These are phyloP conservation scores for Amylocarpus encephaloides DNA, from an alignment of 2,329 filamentous ascomycete genomes.

Conservation along the genomic window DNA sequence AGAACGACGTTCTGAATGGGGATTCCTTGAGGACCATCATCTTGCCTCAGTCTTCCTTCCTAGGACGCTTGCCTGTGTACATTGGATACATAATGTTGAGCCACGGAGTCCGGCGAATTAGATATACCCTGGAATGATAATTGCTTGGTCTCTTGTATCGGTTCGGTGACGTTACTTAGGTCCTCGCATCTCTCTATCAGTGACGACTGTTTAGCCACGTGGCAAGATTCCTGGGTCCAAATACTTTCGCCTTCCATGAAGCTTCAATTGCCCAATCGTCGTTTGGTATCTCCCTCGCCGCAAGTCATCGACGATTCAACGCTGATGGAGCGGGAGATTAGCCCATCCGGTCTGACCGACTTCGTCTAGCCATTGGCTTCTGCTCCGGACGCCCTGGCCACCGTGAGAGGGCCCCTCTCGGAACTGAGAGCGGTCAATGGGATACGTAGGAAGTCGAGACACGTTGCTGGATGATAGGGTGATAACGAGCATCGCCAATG, in stretches of 20 bases:
- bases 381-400: background rate
- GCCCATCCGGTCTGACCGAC: background rate
- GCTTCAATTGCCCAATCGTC: too few relatives aligned
- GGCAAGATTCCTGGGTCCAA: background rate
- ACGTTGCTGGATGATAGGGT: slow-evolving; percentile 23
- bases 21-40: background rate
- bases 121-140: slow-evolving; percentile 1
- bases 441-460: slow-evolving; percentile 2
- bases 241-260: background rate
- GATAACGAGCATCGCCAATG: slow-evolving; percentile 1
- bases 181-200: background rate
- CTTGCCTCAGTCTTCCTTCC: background rate
- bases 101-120: background rate
- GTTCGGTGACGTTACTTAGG: background rate
- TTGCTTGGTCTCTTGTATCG: background rate
- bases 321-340: background rate
- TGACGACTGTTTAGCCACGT: background rate
- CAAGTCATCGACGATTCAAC: background rate
- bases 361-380: background rate
- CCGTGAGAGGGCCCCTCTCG: background rate
- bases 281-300: background rate
- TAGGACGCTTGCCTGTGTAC: background rate
- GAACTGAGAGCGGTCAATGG: slow-evolving; percentile 8
- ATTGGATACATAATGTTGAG: background rate
- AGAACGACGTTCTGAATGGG: background rate